Evolutionary conservation across 164 flowering plant genomes (phyloP), one percentile per base, ranked within the genome.

Genomic region (Annona squamosa): DNA sequence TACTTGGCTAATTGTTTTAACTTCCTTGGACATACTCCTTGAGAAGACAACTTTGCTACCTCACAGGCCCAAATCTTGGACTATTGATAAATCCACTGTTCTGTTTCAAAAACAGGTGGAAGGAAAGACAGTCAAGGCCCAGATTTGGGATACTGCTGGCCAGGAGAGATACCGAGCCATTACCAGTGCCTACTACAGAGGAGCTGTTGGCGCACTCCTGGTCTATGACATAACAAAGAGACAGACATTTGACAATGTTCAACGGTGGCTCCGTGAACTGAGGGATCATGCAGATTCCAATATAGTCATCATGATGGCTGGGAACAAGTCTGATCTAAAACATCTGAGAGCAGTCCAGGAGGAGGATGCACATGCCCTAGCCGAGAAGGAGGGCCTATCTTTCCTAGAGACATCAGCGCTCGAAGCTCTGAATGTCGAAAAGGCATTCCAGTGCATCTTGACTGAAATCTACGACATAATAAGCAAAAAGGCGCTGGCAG

Each of bases 71-170:
- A 52, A 10, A 52, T 52, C 13, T 52, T 52, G 9, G 59, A 52
- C 9, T 2, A 7, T 16, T 52, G 6, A 52, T 7, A 16, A 52
- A 52, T 52, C 17, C 59, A 52, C 13, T 52, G 9, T 52, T 52
- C 19, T 4, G 52, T 18, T 63, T 45, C 5, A 6, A 37, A 44
- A 74, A 64, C 88, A 90, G 95, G 89, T 92, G 44, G 95, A 90
- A 76, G 95, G 97, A 41, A 89, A 92, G 86, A 89, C 90, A 9
- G 91, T 92, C 12, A 92, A 92, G 81, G 97, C 95, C 65, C 97
- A 91, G 70, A 90, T 91, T 85, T 91, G 97, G 97, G 94, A 91
- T 79, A 91, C 94, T 13, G 97, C 97, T 1, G 97, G 97, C 18
- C 97, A 91, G 82, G 97, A 91, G 75, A 86, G 97, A 77, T 91